These are phyloP conservation scores for Boletales sp. DNA, from an alignment of 768 basidiomycete species.

Conservation along the genomic window DNA sequence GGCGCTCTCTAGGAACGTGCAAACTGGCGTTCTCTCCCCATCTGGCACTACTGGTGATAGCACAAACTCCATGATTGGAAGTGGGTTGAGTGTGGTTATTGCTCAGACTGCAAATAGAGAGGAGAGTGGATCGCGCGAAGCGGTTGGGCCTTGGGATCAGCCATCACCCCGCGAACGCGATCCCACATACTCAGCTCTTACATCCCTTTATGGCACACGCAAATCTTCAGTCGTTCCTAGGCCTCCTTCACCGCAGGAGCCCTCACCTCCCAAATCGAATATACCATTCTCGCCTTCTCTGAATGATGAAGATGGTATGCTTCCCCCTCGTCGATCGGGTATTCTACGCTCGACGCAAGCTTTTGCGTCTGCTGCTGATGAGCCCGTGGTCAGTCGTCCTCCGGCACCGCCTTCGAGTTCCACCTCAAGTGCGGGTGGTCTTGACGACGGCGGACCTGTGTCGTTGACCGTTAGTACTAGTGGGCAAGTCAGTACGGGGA, in stretches of 20 bases:
- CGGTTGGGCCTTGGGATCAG: slow-evolving; percentile 31
- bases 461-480: slow-evolving; percentile 49
- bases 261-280: slow-evolving; percentile 23
- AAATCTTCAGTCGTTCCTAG: slow-evolving; percentile 22
- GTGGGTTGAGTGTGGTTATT: slow-evolving; percentile 23
- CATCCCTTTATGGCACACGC: slow-evolving; percentile 27
- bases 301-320: slow-evolving; percentile 32
- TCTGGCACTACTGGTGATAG: slow-evolving; percentile 16
- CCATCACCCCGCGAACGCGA: slow-evolving; percentile 33
- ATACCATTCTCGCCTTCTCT: slow-evolving; percentile 21
- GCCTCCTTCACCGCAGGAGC: slow-evolving; percentile 24
- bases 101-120: slow-evolving; percentile 25
- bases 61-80: slow-evolving; percentile 21
- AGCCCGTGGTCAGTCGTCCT: slow-evolving; percentile 24
- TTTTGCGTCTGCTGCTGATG: slow-evolving; percentile 22
- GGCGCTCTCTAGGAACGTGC: slow-evolving; percentile 22
- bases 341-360: slow-evolving; percentile 25
- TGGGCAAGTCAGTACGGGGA: slow-evolving; percentile 28
- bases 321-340: slow-evolving; percentile 29
- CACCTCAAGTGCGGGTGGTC: slow-evolving; percentile 42
- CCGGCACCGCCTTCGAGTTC: slow-evolving; percentile 36
- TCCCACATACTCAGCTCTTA: slow-evolving; percentile 17
- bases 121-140: slow-evolving; percentile 21
- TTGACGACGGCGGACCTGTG: slow-evolving; percentile 29
- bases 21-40: slow-evolving; percentile 21